Evolutionary conservation across 371 early-diverging fungal species (phyloP).

Genomic region (Mortierella sp.): DNA sequence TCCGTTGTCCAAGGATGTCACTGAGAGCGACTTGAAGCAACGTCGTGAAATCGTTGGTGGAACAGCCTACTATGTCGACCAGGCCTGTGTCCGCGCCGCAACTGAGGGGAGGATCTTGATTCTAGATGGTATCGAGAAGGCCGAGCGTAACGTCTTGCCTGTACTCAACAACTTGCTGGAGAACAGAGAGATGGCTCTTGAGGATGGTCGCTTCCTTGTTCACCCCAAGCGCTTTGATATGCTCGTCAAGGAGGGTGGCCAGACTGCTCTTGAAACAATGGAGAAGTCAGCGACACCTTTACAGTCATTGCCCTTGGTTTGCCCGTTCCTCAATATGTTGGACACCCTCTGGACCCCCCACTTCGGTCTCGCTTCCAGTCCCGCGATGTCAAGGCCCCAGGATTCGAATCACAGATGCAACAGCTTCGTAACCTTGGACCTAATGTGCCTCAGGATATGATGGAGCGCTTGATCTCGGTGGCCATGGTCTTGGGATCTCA

Average conservation of each 20-base stretch:
- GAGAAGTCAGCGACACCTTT: slow-evolving; percentile 77
- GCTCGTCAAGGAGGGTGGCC: slow-evolving; percentile 62
- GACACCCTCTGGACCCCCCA: slow-evolving; percentile 89
- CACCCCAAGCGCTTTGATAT: slow-evolving; percentile 74
- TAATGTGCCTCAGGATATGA: slow-evolving; percentile 64
- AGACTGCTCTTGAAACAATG: slow-evolving; percentile 59
- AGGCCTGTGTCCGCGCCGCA: slow-evolving; percentile 87
- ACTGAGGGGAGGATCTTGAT: slow-evolving; percentile 85
- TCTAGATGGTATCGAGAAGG: slow-evolving; percentile 89
- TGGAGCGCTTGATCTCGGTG: slow-evolving; percentile 78
- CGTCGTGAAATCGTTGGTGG: slow-evolving; percentile 84
- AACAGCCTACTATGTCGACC: slow-evolving; percentile 84
- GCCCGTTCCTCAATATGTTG: slow-evolving; percentile 86
- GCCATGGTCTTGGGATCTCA: slow-evolving; percentile 72
- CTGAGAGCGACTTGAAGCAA: slow-evolving; percentile 88
- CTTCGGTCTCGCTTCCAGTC: slow-evolving; percentile 87
- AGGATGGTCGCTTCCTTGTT: slow-evolving; percentile 88
- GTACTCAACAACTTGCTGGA: slow-evolving; percentile 90
- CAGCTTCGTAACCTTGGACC: slow-evolving; percentile 60
- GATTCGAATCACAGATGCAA: slow-evolving; percentile 69
- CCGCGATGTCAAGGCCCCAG: slow-evolving; percentile 73
- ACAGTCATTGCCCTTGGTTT: slow-evolving; percentile 86
- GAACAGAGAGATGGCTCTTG: slow-evolving; percentile 90
- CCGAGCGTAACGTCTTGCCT: slow-evolving; percentile 90
- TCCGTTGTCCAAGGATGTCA: slow-evolving; percentile 83